Conservation (phyloP, 768 basidiomycete species). For the Tylopilus sp. region DNA sequence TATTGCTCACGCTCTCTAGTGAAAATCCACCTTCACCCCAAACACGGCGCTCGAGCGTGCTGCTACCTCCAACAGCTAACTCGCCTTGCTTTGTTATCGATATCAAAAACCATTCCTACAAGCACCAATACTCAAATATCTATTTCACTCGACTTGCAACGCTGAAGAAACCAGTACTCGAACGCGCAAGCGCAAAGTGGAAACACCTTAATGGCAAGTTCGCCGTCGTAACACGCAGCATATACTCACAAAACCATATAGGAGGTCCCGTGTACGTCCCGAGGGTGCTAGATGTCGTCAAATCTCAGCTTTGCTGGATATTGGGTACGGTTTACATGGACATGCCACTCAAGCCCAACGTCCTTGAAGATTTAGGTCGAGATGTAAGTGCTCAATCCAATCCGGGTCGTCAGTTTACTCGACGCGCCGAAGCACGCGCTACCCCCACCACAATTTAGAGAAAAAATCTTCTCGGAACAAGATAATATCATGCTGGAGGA, state of each 20-base stretch:
- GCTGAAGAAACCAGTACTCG: constrained; percentile 45
- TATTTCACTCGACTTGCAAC: constrained; percentile 60
- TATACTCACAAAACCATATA: constrained; percentile 28
- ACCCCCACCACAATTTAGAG: constrained; percentile 71
- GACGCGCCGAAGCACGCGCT: constrained; percentile 68
- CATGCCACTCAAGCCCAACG: constrained; percentile 98
- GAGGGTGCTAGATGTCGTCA: constrained; percentile 82
- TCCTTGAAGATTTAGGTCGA: constrained; percentile 90
- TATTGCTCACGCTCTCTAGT: no score
- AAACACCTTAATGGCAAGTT: constrained; percentile 39
- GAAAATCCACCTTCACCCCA: no score
- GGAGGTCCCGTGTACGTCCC: constrained; percentile 70
- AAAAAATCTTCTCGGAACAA: constrained; percentile 71
- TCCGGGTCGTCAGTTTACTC: constrained; percentile 2
- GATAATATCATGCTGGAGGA: constrained; percentile 93
- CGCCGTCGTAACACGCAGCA: neutral
- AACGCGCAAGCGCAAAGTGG: constrained; percentile 52
- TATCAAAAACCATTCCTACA: constrained; percentile 49
- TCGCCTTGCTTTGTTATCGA: constrained; percentile 44
- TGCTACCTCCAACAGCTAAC: constrained; percentile 27
- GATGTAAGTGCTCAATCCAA: constrained; percentile 59
- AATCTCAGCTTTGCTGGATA: constrained; percentile 83
- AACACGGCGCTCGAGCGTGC: constrained; percentile 27
- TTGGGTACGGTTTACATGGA: constrained; percentile 98
- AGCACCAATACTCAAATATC: constrained; percentile 69